Evolutionary conservation across 2,329 filamentous ascomycete species (phyloP).

Genomic region (Albophoma yamanashiensis): DNA sequence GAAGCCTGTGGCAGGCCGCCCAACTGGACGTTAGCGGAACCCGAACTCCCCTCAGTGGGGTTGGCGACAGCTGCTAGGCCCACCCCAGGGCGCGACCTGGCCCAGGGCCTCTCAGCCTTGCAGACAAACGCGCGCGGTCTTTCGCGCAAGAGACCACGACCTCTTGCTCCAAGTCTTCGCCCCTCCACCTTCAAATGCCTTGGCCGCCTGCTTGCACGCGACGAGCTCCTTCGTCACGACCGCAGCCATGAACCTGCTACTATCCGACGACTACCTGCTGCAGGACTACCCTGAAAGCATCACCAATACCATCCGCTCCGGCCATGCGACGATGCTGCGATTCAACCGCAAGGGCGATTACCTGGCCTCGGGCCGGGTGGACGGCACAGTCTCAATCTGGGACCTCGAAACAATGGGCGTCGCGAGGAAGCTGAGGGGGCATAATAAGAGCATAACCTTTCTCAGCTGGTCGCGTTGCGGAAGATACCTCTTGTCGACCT

Average conservation of each 20-base stretch:
- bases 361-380: conserved; percentile 84
- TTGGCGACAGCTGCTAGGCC: not conserved
- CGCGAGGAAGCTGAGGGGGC: conserved; percentile 84
- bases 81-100: not conserved
- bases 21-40: not conserved
- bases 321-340: conserved; percentile 57
- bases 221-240: conserved; percentile 4
- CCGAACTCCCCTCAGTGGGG: not conserved
- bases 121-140: conserved; percentile 7
- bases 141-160: conserved; percentile 1
- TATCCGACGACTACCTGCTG: conserved; percentile 52
- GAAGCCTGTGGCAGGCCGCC: not conserved
- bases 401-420: conserved; percentile 97
- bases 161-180: not conserved
- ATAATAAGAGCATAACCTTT: conserved; percentile 88
- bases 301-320: conserved; percentile 71
- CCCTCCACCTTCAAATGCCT: not conserved
- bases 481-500: conserved; percentile 81
- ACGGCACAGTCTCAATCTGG: conserved; percentile 92
- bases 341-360: conserved; percentile 95
- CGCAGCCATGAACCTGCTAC: conserved; percentile 43
- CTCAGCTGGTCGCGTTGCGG: conserved; percentile 92
- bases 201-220: conserved; percentile 2
- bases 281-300: conserved; percentile 87
- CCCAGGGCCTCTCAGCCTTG: conserved; percentile 20